Evolutionary conservation across 805 yeast species (phyloP), one percentile per base, ranked within the genome.

Genomic region (Starmerella stellata): DNA sequence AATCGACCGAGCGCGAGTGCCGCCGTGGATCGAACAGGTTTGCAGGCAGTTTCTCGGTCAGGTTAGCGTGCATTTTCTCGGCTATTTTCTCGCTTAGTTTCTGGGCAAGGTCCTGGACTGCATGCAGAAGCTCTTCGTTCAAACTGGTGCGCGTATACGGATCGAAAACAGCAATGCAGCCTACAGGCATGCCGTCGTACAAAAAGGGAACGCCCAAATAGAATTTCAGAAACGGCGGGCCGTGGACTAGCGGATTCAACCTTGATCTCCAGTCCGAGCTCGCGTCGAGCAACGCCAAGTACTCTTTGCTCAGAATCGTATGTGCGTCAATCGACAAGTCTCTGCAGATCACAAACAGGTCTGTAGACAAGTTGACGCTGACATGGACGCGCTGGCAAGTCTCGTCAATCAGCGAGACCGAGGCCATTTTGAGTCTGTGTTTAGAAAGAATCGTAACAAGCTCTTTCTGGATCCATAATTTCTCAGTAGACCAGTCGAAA

Each of bases 191-290:
- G 3, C 64, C 66, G 8, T 60, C 50, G 13, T 52, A 41, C 1
- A 62, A 42, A 29, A 76, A 48, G 0, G 81, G 80, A 4, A 73
- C 78, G 1, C 78, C 80, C 27, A 73, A 67, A 52, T 76, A 78
- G 49, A 75, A 75, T 40, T 57, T 62, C 37, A 78, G 68, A 41
- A 58, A 57, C 0, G 87, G 83, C 1, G 64, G 60, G 0, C 75
- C 74, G 17, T 63, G 67, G 1, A 78, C 79, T 35, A 76, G 60
- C 0, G 87, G 87, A 48, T 72, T 75, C 30, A 61, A 57, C 15
- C 56, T 49, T 3, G 75, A 67, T 52, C 92, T 62, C 90, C 92
- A 78, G 51, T 78, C 92, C 27, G 59, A 58, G 4, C 71, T 54
- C 2, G 83, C 74, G 52, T 78, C 79, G 4, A 64, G 52, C 5